Conservation (phyloP, 768 basidiomycete genomes). For the Clathrus columnatus region DNA sequence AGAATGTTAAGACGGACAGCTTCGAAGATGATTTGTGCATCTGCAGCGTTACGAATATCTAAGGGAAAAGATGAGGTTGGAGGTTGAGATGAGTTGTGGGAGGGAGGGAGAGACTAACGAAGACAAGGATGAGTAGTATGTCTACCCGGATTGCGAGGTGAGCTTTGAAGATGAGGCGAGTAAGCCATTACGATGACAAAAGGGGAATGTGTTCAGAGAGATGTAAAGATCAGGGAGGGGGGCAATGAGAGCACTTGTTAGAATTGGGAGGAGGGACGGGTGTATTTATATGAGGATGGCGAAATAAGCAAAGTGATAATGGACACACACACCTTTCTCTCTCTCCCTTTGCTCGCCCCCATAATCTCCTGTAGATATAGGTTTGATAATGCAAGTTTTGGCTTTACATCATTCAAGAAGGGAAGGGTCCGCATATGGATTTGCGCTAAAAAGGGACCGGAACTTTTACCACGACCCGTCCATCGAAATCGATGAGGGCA, state of each 20-base stretch:
- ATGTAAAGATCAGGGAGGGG: not conserved
- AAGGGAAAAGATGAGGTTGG: slow-evolving; percentile 3
- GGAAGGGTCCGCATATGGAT: not conserved
- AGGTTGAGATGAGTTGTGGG: not conserved
- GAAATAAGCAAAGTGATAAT: not conserved
- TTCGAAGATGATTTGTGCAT: slow-evolving; percentile 69
- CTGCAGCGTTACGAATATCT: slow-evolving; percentile 76
- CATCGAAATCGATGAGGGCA: not conserved
- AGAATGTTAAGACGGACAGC: slow-evolving; percentile 64
- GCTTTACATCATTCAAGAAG: not conserved
- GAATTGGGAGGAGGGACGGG: not conserved
- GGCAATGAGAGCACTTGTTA: not conserved
- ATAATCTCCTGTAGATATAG: too few species aligned
- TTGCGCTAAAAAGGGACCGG: not conserved
- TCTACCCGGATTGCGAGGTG: not conserved
- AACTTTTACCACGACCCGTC: slow-evolving; percentile 2
- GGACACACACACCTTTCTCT: not conserved
- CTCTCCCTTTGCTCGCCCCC: too few species aligned
- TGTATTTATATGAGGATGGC: not conserved
- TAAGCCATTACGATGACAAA: too few species aligned
- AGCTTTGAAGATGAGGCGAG: not conserved
- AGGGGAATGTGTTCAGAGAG: not conserved
- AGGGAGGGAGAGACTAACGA: slow-evolving; percentile 16
- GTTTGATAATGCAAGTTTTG: not conserved
- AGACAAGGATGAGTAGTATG: slow-evolving; percentile 24